Base-by-base conservation (phyloP, 768 basidiomycete species). In the Leucocoprinus leucothites region DNA sequence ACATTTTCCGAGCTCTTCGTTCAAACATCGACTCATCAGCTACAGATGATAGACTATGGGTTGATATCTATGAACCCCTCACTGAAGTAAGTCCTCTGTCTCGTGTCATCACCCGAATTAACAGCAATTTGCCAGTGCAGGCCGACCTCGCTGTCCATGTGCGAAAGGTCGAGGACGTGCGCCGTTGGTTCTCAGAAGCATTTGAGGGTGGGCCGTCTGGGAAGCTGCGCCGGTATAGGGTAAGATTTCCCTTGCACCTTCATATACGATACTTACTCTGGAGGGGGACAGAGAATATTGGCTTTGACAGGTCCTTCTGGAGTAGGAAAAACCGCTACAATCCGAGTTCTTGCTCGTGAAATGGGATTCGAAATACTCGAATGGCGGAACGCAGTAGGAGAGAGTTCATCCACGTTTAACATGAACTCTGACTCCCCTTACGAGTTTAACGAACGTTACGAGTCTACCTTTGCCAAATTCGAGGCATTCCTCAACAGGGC, bases 291-390 rank as follows among this genome's bases (percentile, higher is more conserved):
- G 91, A 80, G 94, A 44, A 84, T 99, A 25, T 79, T 98, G 6
- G 82, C 83, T 0, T 71, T 99, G 9, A 89, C 90, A 2, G 96
- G 96, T 1, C 91, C 93, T 0, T 86, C 96, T 7, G 96, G 96
- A 1, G 82, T 85, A 0, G 96, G 84, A 0, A 99, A 99, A 74
- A 97, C 96, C 0, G 81, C 94, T 0, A 92, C 92, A 0, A 61
- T 98, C 2, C 81, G 82, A 24, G 80, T 94, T 1, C 72, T 99
- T 19, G 77, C 91, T 0, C 71, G 71, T 14, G 91, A 95, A 62
- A 70, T 95, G 61, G 82, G 77, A 1, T 83, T 91, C 51, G 88
- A 94, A 48, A 77, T 97, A 34, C 64, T 93, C 21, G 96, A 99
- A 65, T 98, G 94, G 92, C 74, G 80, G 43, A 91, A 88, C 65